Evolutionary conservation across 176 grass and related monocot species (phyloP).

Genomic region (Eremochloa ophiuroides): DNA sequence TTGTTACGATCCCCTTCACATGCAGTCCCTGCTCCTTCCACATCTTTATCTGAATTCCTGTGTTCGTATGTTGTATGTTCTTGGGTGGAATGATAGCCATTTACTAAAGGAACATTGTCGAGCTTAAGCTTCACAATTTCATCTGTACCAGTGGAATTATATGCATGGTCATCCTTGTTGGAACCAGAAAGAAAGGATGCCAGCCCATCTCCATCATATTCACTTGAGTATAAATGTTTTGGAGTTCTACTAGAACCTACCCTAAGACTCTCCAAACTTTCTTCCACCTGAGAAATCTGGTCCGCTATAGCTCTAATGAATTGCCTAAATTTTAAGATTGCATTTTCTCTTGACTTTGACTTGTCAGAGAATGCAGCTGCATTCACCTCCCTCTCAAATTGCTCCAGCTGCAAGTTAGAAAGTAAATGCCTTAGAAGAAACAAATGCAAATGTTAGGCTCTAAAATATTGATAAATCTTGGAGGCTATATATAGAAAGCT

Average conservation of each 20-base stretch:
- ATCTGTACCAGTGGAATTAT: conserved; percentile 35
- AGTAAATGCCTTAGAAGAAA: conserved; percentile 32
- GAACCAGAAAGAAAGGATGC: conserved; percentile 72
- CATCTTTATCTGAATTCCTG: conserved; percentile 37
- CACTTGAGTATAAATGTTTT: conserved; percentile 50
- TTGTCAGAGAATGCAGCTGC: conserved; percentile 59
- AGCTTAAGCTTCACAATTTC: conserved; percentile 65
- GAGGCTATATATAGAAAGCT: conserved; percentile 17
- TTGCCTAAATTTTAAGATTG: conserved; percentile 80
- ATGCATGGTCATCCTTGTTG: conserved; percentile 16
- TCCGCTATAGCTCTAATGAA: conserved; percentile 69
- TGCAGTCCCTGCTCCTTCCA: conserved; percentile 32
- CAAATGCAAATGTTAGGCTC: not conserved
- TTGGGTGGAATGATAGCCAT: conserved; percentile 34
- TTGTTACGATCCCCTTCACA: conserved; percentile 9
- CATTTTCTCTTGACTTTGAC: conserved; percentile 84
- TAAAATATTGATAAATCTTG: not conserved
- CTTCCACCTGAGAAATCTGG: conserved; percentile 66
- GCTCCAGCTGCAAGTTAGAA: conserved; percentile 65
- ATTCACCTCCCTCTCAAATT: conserved; percentile 85
- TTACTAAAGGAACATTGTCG: conserved; percentile 33
- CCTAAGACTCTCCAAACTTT: conserved; percentile 41
- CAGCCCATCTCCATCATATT: conserved; percentile 59
- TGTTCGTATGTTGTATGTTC: conserved; percentile 26
- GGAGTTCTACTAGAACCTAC: conserved; percentile 42